phyloP scores from a whole-genome alignment of 495 filamentous ascomycete genomes.

The Cercophora samala region DNA sequence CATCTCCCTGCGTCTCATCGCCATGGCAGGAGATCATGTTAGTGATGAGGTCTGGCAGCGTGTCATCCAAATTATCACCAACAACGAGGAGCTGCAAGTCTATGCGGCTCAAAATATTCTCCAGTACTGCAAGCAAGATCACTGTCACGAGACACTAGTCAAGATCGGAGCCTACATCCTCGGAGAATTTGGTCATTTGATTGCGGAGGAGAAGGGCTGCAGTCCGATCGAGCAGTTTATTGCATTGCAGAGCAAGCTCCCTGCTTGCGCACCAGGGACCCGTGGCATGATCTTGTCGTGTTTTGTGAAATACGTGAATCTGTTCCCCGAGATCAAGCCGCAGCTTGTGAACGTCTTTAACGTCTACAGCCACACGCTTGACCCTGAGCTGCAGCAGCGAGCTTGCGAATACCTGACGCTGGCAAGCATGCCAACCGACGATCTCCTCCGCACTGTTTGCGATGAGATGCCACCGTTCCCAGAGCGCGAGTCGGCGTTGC shows the following conservation, averaged over 20 bases:
- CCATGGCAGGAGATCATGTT: constrained; percentile 96
- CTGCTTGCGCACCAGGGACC: constrained; percentile 82
- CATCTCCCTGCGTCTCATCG: constrained; percentile 89
- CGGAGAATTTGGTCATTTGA: constrained; percentile 95
- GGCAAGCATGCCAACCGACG: constrained; percentile 81
- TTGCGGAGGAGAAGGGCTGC: constrained; percentile 89
- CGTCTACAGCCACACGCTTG: constrained; percentile 89
- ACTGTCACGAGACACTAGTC: constrained; percentile 92
- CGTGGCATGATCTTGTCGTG: constrained; percentile 90
- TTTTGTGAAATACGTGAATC: constrained; percentile 96
- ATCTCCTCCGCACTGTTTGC: constrained; percentile 90
- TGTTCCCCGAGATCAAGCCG: constrained; percentile 98
- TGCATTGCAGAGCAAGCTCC: constrained; percentile 86
- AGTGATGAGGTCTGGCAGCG: constrained; percentile 99
- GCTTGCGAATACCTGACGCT: constrained; percentile 94
- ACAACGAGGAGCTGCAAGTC: constrained; percentile 96
- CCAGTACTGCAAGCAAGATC: constrained; percentile 83
- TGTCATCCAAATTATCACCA: constrained; percentile 98
- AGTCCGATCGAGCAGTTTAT: constrained; percentile 98
- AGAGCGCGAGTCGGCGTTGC: constrained; percentile 83
- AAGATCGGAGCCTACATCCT: constrained; percentile 96
- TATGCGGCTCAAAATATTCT: constrained; percentile 93
- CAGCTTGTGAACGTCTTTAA: constrained; percentile 88
- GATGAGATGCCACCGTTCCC: constrained; percentile 99
- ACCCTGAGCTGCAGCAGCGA: constrained; percentile 93